Percentiles rank a stretch among this genome's conserved stretches.
Evolutionary conservation across 2,329 filamentous ascomycete species (phyloP).

Genomic region (Xylariaceae sp.): DNA sequence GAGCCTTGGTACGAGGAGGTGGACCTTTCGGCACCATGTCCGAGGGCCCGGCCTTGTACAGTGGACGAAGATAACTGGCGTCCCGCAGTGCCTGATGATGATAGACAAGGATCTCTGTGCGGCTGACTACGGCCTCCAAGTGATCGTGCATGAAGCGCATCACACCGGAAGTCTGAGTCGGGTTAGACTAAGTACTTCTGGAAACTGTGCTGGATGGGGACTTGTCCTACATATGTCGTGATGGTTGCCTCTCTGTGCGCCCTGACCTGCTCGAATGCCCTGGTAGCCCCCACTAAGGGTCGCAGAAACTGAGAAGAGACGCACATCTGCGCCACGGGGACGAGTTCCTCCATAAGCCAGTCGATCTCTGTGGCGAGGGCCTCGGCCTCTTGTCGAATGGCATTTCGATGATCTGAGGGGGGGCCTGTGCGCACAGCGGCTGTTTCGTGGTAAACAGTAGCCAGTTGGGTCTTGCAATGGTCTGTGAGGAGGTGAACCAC

Average conservation of each 20-base stretch:
- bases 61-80: constrained; percentile 3
- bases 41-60: neutral
- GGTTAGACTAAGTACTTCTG: constrained; percentile 5
- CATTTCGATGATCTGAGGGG: constrained; percentile 6
- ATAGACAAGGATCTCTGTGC: constrained; percentile 12
- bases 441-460: constrained; percentile 11
- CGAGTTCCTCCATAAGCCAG: constrained; percentile 31
- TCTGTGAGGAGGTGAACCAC: constrained; percentile 15
- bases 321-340: constrained; percentile 32
- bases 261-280: constrained; percentile 9
- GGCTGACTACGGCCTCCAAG: constrained; percentile 9
- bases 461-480: constrained; percentile 11
- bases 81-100: constrained; percentile 13
- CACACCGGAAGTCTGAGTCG: constrained; percentile 8
- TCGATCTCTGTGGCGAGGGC: constrained; percentile 27
- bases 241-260: constrained; percentile 7
- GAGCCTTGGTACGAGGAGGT: neutral
- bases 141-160: constrained; percentile 16
- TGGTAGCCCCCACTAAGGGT: constrained; percentile 18
- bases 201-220: neutral
- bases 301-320: constrained; percentile 29
- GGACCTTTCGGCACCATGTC: neutral
- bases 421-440: neutral
- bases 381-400: constrained; percentile 7
- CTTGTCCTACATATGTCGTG: constrained; percentile 15